These are phyloP conservation scores for Prasinococcaceae sp. DNA, from an alignment of 139 green algal species.

Conservation along the genomic window DNA sequence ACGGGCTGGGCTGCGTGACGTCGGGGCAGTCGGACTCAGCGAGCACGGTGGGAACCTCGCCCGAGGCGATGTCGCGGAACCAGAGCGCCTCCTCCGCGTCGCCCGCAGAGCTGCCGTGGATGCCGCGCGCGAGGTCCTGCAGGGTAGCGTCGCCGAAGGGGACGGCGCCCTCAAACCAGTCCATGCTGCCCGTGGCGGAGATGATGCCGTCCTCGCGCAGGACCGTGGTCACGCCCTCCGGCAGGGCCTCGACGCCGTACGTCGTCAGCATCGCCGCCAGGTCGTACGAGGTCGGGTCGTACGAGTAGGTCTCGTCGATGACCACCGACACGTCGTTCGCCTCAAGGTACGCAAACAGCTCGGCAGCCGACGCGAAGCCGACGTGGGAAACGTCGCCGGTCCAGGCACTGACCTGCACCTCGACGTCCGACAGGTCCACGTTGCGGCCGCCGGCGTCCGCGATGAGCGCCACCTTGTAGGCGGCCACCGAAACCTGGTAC, in stretches of 20 bases:
- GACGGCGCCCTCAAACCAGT: conserved; percentile 13
- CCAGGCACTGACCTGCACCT: neutral
- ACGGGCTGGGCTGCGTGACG: no score
- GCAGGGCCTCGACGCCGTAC: neutral
- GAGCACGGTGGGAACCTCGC: no score
- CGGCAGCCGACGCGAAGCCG: neutral
- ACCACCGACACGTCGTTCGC: conserved; percentile 1
- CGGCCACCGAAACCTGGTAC: no score
- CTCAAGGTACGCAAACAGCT: neutral
- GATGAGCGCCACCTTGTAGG: neutral
- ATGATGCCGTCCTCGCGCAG: neutral
- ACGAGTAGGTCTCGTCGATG: conserved; percentile 8
- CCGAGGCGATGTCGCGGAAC: conserved; percentile 9
- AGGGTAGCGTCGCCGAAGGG: conserved; percentile 6
- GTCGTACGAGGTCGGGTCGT: neutral
- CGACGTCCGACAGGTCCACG: neutral
- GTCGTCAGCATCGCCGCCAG: neutral
- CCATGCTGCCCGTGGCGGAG: neutral
- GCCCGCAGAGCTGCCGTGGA: neutral
- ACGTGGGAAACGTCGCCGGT: neutral
- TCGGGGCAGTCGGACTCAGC: no score
- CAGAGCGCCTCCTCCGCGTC: neutral
- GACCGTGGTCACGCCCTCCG: neutral
- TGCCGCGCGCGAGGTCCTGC: neutral
- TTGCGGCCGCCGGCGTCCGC: neutral